Evolutionary conservation across 1,139 yeast species (phyloP).

Genomic region (Blastobotrys persicus): DNA sequence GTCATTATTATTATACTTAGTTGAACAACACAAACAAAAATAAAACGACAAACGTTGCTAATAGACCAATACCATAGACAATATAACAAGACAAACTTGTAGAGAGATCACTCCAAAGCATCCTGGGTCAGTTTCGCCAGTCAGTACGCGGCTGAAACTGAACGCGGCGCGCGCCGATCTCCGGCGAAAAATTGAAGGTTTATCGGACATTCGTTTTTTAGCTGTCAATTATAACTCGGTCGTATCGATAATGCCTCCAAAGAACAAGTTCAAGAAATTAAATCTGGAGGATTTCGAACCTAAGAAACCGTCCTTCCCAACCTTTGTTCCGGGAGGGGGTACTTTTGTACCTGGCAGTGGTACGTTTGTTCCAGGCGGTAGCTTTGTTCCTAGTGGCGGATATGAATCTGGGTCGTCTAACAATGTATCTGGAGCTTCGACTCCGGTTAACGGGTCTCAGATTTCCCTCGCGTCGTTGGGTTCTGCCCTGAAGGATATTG

Average conservation of each 20-base stretch:
- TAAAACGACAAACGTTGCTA: too few species aligned
- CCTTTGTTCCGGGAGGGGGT: background rate
- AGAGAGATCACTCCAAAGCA: too few species aligned
- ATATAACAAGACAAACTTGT: too few species aligned
- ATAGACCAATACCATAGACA: too few species aligned
- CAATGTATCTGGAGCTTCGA: slow-evolving; percentile 11
- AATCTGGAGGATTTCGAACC: slow-evolving; percentile 5
- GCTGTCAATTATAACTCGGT: background rate
- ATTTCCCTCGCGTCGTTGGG: slow-evolving; percentile 70
- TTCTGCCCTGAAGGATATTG: slow-evolving; percentile 67
- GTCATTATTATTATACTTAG: too few species aligned
- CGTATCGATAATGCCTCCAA: slow-evolving; percentile 10
- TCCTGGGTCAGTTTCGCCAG: too few species aligned
- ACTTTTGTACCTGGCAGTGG: slow-evolving; percentile 3
- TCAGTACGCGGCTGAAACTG: background rate
- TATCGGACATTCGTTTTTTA: background rate
- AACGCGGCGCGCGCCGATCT: background rate
- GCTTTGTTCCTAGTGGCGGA: slow-evolving; percentile 5
- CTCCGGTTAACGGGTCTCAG: slow-evolving; percentile 40
- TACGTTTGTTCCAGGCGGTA: slow-evolving; percentile 7
- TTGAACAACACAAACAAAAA: too few species aligned
- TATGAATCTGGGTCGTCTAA: slow-evolving; percentile 7
- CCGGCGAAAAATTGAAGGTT: background rate
- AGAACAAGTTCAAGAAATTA: slow-evolving; percentile 9
- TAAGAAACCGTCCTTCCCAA: background rate